Percentiles rank a stretch among this genome's conserved stretches.
Evolutionary conservation across 208 protist genomes (phyloP).

Genomic region (Trypanosoma platydactyli): DNA sequence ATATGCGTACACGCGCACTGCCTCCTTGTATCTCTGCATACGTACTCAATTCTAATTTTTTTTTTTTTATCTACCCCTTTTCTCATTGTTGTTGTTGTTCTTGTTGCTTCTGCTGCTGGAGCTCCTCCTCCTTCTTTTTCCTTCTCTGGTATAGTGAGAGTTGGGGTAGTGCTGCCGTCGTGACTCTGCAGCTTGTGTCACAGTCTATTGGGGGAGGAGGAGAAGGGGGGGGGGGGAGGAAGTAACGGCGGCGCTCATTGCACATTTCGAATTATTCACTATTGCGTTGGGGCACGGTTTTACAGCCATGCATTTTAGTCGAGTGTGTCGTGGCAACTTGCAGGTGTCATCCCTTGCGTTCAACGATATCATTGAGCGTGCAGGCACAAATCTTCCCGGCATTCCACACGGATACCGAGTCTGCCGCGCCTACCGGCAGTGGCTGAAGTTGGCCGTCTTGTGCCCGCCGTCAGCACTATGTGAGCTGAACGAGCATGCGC

Average conservation of each 20-base stretch:
- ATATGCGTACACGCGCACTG: background rate
- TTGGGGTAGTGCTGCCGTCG: too few relatives aligned
- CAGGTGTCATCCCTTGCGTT: slow-evolving; percentile 41
- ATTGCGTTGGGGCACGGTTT: too few relatives aligned
- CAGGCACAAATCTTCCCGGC: slow-evolving; percentile 73
- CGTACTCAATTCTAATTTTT: slow-evolving; percentile 13
- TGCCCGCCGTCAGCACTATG: slow-evolving; percentile 76
- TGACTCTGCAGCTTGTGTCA: too few relatives aligned
- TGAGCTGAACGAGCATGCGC: slow-evolving; percentile 84
- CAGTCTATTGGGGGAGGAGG: background rate
- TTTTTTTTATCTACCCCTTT: slow-evolving; percentile 9
- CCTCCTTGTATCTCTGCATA: slow-evolving; percentile 23
- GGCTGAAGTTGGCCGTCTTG: slow-evolving; percentile 84
- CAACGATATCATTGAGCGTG: slow-evolving; percentile 50
- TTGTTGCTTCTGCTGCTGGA: background rate
- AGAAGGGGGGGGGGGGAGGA: background rate
- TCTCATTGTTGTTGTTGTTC: slow-evolving; percentile 5
- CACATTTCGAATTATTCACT: too few relatives aligned
- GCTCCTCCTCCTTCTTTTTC: background rate
- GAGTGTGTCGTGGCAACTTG: slow-evolving; percentile 40
- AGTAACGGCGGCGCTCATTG: background rate
- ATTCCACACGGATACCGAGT: slow-evolving; percentile 82
- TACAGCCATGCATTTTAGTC: slow-evolving; percentile 1
- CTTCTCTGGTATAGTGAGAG: too few relatives aligned
- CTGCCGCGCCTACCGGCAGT: slow-evolving; percentile 78